These are phyloP conservation scores for Fusarium sp. DNA, from an alignment of 2,329 filamentous ascomycete genomes.

Conservation along the genomic window DNA sequence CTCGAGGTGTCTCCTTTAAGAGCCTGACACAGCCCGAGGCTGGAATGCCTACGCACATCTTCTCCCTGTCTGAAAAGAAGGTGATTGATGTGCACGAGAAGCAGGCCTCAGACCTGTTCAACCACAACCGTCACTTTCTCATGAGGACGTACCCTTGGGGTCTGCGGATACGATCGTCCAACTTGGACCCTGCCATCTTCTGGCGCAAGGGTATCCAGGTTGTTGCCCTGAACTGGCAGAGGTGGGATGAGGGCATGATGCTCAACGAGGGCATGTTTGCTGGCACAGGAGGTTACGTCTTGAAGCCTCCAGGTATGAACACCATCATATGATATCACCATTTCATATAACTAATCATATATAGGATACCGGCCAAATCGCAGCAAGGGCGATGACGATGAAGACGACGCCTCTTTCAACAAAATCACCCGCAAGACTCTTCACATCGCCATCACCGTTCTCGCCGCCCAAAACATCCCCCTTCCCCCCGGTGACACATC, in stretches of 20 bases:
- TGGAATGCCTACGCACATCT: slow-evolving; percentile 74
- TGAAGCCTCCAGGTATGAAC: slow-evolving; percentile 78
- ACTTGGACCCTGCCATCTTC: slow-evolving; percentile 85
- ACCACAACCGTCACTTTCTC: slow-evolving; percentile 83
- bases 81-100: slow-evolving; percentile 72
- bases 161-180: slow-evolving; percentile 84
- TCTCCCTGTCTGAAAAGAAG: slow-evolving; percentile 72
- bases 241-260: slow-evolving; percentile 93
- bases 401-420: slow-evolving; percentile 35
- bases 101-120: slow-evolving; percentile 69
- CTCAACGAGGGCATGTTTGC: slow-evolving; percentile 93
- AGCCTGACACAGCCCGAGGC: slow-evolving; percentile 79
- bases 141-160: slow-evolving; percentile 93
- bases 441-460: slow-evolving; percentile 77
- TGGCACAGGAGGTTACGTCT: slow-evolving; percentile 83
- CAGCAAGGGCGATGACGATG: slow-evolving; percentile 14
- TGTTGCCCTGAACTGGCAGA: slow-evolving; percentile 94
- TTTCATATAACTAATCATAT: slow-evolving; percentile 7
- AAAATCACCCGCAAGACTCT: slow-evolving; percentile 67
- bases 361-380: slow-evolving; percentile 49
- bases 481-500: slow-evolving; percentile 67
- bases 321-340: background rate
- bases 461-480: slow-evolving; percentile 82
- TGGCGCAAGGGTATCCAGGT: slow-evolving; percentile 93
- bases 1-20: slow-evolving; percentile 84